Conservation (phyloP, 257 asterid genomes). For the Mitragyna speciosa region DNA sequence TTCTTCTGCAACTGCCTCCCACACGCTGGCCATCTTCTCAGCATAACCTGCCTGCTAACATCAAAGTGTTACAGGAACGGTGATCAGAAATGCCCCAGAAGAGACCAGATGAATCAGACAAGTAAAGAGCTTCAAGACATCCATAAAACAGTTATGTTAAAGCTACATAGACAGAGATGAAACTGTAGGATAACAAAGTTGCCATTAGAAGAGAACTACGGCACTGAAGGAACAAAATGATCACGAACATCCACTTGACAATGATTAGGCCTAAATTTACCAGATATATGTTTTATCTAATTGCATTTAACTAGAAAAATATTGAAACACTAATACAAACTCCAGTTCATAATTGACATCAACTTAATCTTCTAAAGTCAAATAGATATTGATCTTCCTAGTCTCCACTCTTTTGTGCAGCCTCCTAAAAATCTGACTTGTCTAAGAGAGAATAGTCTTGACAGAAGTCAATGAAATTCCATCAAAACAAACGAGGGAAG, state of each 20-base stretch:
- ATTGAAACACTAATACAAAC: neutral
- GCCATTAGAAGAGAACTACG: neutral
- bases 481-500: neutral
- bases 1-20: constrained; percentile 89
- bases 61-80: constrained; percentile 6
- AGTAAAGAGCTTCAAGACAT: constrained; percentile 1
- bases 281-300: neutral
- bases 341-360: neutral
- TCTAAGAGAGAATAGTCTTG: neutral
- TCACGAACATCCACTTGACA: neutral
- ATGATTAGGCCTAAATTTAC: neutral
- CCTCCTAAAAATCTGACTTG: neutral
- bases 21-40: constrained; percentile 83
- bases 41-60: constrained; percentile 86
- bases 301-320: neutral
- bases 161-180: neutral
- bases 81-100: neutral
- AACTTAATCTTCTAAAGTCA: neutral
- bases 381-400: neutral
- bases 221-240: neutral
- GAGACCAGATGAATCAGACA: neutral
- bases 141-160: neutral
- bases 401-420: neutral
- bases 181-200: neutral
- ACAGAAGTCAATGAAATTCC: neutral